A percentile compares a stretch with the other conserved stretches of the same genome.
phyloP scores from a whole-genome alignment of 1,284 basidiomycete genomes.

The Microbotryomycetes sp. region DNA sequence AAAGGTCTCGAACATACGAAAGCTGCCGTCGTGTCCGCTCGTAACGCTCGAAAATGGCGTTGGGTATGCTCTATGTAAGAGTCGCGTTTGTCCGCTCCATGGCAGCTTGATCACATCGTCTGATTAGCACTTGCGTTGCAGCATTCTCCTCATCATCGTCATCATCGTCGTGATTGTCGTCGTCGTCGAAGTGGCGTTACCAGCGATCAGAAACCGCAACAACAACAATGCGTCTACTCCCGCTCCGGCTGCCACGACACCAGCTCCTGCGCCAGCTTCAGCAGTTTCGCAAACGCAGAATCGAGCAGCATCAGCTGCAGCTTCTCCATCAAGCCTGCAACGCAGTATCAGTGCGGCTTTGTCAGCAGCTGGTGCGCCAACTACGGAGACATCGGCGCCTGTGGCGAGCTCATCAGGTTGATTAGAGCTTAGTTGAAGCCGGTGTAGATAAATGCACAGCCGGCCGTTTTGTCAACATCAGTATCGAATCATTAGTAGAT shows the following conservation, averaged over 20 bases:
- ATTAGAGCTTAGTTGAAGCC: no score
- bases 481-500: background rate
- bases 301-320: background rate
- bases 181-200: constrained; percentile 21
- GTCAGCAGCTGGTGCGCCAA: background rate
- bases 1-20: constrained; percentile 46
- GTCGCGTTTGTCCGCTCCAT: constrained; percentile 19
- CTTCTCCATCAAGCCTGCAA: background rate
- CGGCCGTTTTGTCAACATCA: background rate
- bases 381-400: background rate
- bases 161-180: constrained; percentile 21
- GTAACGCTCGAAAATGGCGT: constrained; percentile 62
- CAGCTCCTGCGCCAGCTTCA: background rate
- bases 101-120: constrained; percentile 25
- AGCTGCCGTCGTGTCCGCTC: constrained; percentile 43
- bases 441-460: no score
- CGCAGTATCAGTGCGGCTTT: background rate
- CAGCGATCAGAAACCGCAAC: constrained; percentile 17
- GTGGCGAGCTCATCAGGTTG: no score
- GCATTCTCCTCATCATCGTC: background rate
- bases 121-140: background rate
- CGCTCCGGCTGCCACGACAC: background rate
- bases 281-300: background rate
- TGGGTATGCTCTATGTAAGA: constrained; percentile 62
- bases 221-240: background rate